A percentile compares a stretch with the other conserved stretches of the same genome.
Evolutionary conservation across 768 basidiomycete genomes (phyloP).

Genomic region (Hysterangium stoloniferum): DNA sequence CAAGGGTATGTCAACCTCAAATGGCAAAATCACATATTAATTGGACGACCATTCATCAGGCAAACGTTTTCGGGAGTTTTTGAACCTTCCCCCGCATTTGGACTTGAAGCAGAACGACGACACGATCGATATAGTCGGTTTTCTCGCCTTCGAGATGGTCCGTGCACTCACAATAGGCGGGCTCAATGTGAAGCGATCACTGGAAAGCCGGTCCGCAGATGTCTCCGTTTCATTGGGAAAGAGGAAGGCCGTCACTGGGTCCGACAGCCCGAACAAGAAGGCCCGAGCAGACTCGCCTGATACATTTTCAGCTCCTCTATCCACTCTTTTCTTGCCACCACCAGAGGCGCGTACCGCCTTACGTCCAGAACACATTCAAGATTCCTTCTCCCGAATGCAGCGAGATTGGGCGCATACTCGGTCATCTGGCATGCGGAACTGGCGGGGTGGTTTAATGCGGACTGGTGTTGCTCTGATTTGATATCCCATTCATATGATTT

Average conservation of each 20-base stretch:
- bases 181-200: slow-evolving; percentile 69
- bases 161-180: slow-evolving; percentile 87
- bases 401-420: slow-evolving; percentile 74
- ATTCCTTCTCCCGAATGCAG: slow-evolving; percentile 88
- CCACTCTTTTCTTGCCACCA: slow-evolving; percentile 73
- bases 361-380: slow-evolving; percentile 80
- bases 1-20: slow-evolving; percentile 53
- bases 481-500: too few species aligned
- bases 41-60: slow-evolving; percentile 38
- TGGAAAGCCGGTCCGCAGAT: slow-evolving; percentile 50
- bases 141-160: slow-evolving; percentile 96
- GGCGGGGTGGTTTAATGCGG: slow-evolving; percentile 77
- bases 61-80: slow-evolving; percentile 91
- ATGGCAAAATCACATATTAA: background rate
- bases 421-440: slow-evolving; percentile 83
- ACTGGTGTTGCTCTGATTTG: slow-evolving; percentile 77
- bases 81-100: slow-evolving; percentile 79
- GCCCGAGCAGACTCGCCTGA: slow-evolving; percentile 48
- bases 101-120: slow-evolving; percentile 91
- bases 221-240: slow-evolving; percentile 51
- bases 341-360: slow-evolving; percentile 74
- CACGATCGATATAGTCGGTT: slow-evolving; percentile 93
- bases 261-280: slow-evolving; percentile 35
- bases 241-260: slow-evolving; percentile 44
- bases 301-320: slow-evolving; percentile 59